Base-by-base conservation (phyloP, 1,284 basidiomycete genomes). In the Butyriboletus appendiculatus region DNA sequence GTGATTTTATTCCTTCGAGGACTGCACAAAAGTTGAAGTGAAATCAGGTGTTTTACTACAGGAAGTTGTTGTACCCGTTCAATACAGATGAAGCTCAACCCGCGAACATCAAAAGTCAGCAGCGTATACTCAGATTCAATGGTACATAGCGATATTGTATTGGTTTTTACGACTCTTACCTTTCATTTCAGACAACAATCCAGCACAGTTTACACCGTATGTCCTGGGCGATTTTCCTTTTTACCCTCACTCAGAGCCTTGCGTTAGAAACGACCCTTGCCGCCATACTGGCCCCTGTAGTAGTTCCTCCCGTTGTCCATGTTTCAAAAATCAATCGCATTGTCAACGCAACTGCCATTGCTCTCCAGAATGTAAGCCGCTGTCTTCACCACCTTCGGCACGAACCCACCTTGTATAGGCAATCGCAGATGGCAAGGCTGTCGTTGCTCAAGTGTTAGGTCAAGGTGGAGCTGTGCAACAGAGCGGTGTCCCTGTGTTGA, bases 291-390 rank as follows among this genome's bases (percentile, higher is more conserved):
- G 78, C 0, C 69, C 73, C 4, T 80, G 78, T 53, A 63, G 58
- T 20, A 50, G 39, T 24, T 45, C 46, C n/a, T 45, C 61, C 3
- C 30, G 59, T 1, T 80, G 79, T 52, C 45, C 41, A 9, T 81
- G 79, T 60, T 68, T 58, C 37, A 52, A 53, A 20, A 66, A 72
- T 49, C 60, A 64, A 18, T 57, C 69, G 0, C 71, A 74, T 50
- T 81, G 78, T 58, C 69, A 73, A 26, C 68, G 73, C 8, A 69
- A 66, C 46, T 81, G 78, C 52, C 62, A 62, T 22, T 81, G 78
- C 52, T 53, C 67, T 33, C 41, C 32, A 5, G 59, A 63, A 43
- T 80, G 77, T 79, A 55, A 46, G 72, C 50, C 22, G 4, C 11
- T 7, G 1, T 48, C 3, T 48, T 50, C 47, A 28, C n/a, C 22